phyloP scores from a whole-genome alignment of 257 asterid genomes.

The Salvia rosmarinus region DNA sequence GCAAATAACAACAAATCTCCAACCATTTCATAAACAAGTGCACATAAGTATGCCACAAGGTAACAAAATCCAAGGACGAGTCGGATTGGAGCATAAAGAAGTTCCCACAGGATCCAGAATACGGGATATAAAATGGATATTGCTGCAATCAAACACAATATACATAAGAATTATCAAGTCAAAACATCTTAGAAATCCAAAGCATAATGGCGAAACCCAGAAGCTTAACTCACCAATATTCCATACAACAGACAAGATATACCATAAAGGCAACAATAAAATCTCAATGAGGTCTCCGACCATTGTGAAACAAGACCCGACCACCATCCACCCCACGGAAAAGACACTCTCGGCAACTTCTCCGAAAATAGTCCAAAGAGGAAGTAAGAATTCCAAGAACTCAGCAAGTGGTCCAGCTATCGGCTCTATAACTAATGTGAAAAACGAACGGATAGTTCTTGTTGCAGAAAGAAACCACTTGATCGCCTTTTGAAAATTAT shows the following conservation, averaged over 20 bases:
- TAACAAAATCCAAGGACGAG: slow-evolving; percentile 60
- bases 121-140: slow-evolving; percentile 66
- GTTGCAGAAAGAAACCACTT: slow-evolving; percentile 77
- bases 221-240: slow-evolving; percentile 65
- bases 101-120: slow-evolving; percentile 76
- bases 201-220: slow-evolving; percentile 3
- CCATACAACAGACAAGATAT: slow-evolving; percentile 50
- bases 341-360: slow-evolving; percentile 57
- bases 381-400: slow-evolving; percentile 67
- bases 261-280: slow-evolving; percentile 77
- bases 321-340: slow-evolving; percentile 69
- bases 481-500: slow-evolving; percentile 87
- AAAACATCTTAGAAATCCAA: slow-evolving; percentile 15
- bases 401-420: slow-evolving; percentile 67
- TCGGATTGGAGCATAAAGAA: slow-evolving; percentile 75
- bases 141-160: slow-evolving; percentile 56
- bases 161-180: slow-evolving; percentile 7
- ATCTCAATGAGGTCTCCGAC: slow-evolving; percentile 63
- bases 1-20: slow-evolving; percentile 55
- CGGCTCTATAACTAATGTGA: slow-evolving; percentile 62
- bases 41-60: slow-evolving; percentile 51
- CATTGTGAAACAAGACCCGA: slow-evolving; percentile 60
- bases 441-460: slow-evolving; percentile 58
- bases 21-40: slow-evolving; percentile 44
- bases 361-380: slow-evolving; percentile 61